These are phyloP conservation scores for Plasmopara muralis DNA, from an alignment of 352 stramenopile species.

Conservation along the genomic window DNA sequence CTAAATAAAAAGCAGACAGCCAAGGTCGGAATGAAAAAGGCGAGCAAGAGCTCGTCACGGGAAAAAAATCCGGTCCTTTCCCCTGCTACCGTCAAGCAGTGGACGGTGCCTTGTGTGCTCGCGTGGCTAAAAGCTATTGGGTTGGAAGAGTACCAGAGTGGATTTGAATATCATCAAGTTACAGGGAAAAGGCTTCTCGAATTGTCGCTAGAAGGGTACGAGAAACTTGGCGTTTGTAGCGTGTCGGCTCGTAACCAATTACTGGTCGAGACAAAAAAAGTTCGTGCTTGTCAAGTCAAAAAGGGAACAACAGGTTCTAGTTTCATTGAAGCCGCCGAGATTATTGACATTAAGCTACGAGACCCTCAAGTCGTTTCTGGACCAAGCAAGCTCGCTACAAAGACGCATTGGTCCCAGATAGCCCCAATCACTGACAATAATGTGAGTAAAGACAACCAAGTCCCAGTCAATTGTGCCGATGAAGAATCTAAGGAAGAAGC, in stretches of 20 bases:
- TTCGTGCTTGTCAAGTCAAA: conserved; percentile 27
- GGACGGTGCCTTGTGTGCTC: conserved; percentile 48
- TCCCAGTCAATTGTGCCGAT: conserved; percentile 67
- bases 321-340: conserved; percentile 19
- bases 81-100: conserved; percentile 34
- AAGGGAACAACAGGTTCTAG: neutral
- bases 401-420: conserved; percentile 69
- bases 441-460: conserved; percentile 14
- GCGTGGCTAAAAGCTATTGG: conserved; percentile 56
- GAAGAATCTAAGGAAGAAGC: conserved; percentile 69
- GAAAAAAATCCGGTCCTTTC: conserved; percentile 26
- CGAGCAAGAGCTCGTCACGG: conserved; percentile 9
- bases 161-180: conserved; percentile 81
- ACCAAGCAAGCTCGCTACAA: conserved; percentile 14
- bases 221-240: conserved; percentile 45
- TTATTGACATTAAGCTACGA: conserved; percentile 48
- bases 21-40: conserved; percentile 11
- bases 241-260: conserved; percentile 57
- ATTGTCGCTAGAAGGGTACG: conserved; percentile 39
- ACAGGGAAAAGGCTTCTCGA: conserved; percentile 39
- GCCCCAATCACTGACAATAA: conserved; percentile 42
- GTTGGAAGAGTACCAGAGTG: conserved; percentile 54
- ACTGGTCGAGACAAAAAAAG: conserved; percentile 42
- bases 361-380: conserved; percentile 27
- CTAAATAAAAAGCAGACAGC: conserved; percentile 18